Percentiles rank a stretch among this genome's conserved stretches.
Evolutionary conservation across 345 rosid species (phyloP).

Genomic region (Lumnitzera littorea): DNA sequence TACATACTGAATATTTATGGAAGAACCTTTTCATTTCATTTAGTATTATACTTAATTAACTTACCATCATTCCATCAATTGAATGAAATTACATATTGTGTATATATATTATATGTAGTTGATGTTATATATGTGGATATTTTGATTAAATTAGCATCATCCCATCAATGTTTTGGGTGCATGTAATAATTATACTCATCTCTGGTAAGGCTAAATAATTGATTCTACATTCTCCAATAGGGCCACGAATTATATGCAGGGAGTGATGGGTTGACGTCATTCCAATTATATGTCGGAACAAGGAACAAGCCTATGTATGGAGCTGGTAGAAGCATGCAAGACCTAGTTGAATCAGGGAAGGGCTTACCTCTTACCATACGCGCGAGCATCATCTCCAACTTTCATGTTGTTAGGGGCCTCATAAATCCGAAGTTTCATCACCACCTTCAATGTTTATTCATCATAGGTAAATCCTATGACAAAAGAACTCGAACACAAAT

Average conservation of each 20-base stretch:
- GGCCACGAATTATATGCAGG: slow-evolving; percentile 54
- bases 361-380: slow-evolving; percentile 56
- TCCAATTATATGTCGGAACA: slow-evolving; percentile 43
- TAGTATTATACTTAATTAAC: too few species aligned
- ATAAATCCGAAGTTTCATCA: slow-evolving; percentile 50
- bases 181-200: background rate
- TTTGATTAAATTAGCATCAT: too few species aligned
- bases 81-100: too few species aligned
- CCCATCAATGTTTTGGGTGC: too few species aligned
- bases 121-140: too few species aligned
- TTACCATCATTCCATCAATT: too few species aligned
- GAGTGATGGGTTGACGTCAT: slow-evolving; percentile 30
- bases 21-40: too few species aligned
- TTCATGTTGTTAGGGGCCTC: slow-evolving; percentile 48
- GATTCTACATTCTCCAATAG: background rate
- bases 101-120: too few species aligned
- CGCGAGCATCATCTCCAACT: slow-evolving; percentile 29
- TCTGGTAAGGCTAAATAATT: background rate
- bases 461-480: slow-evolving; percentile 26
- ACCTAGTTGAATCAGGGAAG: slow-evolving; percentile 56
- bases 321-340: slow-evolving; percentile 75
- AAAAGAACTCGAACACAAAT: slow-evolving; percentile 28
- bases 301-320: slow-evolving; percentile 73
- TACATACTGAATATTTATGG: too few species aligned
- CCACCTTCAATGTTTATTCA: slow-evolving; percentile 40